Base-by-base conservation (phyloP, 441 rosid genomes). In the Biscutella laevigata region DNA sequence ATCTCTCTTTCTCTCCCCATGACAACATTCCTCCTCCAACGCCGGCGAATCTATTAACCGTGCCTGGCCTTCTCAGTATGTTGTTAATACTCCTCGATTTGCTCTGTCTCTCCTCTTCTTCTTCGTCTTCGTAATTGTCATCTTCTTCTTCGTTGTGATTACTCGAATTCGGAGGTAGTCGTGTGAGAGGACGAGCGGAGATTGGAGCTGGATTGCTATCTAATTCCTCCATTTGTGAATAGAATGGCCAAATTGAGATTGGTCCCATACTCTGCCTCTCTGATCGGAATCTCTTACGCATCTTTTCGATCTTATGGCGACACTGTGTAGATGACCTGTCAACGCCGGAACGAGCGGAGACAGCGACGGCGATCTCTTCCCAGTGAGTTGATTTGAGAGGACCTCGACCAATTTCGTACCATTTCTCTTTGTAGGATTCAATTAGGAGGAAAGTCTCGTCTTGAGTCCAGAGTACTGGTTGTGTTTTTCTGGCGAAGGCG, bases 301-400 rank as follows among this genome's bases (percentile, higher is more conserved):
- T 64, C 71, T 78, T 81, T 73, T 81, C 83, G 67, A 81, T 81
- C 78, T 78, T 81, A 67, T 81, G 83, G 13, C 82, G 68, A 60
- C 82, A 77, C 72, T 78, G 83, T 33, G 67, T 59, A 4, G 82
- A 17, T 40, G 87, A 62, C 45, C 74, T 65, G 33, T 64, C 68
- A 64, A 62, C 62, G 67, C 76, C 76, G 57, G 76, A 81, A 24
- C 77, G 78, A 35, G 59, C 61, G 13, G 83, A 72, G 47, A 75
- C 77, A 16, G 74, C 57, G n/a, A 61, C 69, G 54, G 81, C 72
- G 26, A 80, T 68, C 40, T 77, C 83, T 55, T 77, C 78, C 83
- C 86, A 77, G 34, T 80, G 86, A 10, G 27, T 59, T 30, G 78
- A 57, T 57, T 69, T 77, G 22, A 80, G 79, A 38, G 70, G 70